Evolutionary conservation across 148 eudicot genomes (phyloP).

Genomic region (Simmondsia chinensis): DNA sequence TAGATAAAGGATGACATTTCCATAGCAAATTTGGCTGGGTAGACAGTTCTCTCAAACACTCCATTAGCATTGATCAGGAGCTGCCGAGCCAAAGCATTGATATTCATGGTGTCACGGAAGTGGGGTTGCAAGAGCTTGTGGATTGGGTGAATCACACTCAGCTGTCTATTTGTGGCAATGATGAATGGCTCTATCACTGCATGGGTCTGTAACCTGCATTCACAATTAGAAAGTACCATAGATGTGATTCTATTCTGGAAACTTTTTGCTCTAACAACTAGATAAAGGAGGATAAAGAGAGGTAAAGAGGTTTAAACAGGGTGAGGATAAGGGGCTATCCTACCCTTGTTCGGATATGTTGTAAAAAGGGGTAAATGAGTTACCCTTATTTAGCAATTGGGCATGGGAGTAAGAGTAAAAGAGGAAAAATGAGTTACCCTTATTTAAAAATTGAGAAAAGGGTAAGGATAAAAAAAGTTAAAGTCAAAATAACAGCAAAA

Average conservation of each 20-base stretch:
- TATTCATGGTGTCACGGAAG: slow-evolving; percentile 33
- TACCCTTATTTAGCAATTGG: no score
- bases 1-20: slow-evolving; percentile 24
- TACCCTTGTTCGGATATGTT: no score
- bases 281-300: neutral
- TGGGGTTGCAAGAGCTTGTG: slow-evolving; percentile 36
- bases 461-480: no score
- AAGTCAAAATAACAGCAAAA: no score
- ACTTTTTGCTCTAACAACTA: neutral
- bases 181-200: slow-evolving; percentile 14
- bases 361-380: no score
- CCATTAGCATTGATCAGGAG: slow-evolving; percentile 35
- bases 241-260: neutral
- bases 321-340: no score
- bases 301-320: no score
- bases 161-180: slow-evolving; percentile 33
- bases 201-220: slow-evolving; percentile 10
- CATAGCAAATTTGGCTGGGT: slow-evolving; percentile 27
- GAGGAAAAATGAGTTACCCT: no score
- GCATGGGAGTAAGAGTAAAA: no score
- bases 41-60: slow-evolving; percentile 24
- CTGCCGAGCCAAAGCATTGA: slow-evolving; percentile 33
- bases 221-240: neutral
- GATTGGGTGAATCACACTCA: slow-evolving; percentile 41
- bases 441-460: no score